Conservation (phyloP, 371 early-diverging fungal genomes). For the Mucor mucedo region DNA sequence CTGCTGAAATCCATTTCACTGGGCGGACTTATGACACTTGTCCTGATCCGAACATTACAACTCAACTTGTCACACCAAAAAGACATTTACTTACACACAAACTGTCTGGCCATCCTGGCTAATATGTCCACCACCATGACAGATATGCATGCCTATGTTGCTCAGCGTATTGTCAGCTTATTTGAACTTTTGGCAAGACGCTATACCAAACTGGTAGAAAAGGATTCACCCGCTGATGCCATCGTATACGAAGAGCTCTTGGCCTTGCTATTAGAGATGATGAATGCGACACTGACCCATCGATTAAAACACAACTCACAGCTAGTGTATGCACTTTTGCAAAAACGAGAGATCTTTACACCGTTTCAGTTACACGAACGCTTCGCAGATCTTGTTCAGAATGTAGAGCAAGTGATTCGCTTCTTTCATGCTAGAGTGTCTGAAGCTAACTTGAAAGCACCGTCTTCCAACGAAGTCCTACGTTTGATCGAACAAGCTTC, state of each 20-base stretch:
- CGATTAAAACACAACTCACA: constrained; percentile 72
- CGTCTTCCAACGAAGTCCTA: constrained; percentile 70
- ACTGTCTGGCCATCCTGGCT: constrained; percentile 67
- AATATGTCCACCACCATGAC: constrained; percentile 69
- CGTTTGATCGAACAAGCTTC: constrained; percentile 69
- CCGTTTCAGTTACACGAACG: constrained; percentile 58
- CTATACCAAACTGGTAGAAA: constrained; percentile 61
- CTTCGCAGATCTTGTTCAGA: constrained; percentile 64
- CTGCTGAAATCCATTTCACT: constrained; percentile 69
- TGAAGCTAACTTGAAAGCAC: constrained; percentile 70
- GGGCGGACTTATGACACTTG: constrained; percentile 67
- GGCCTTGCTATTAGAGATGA: constrained; percentile 69
- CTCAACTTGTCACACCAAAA: constrained; percentile 72
- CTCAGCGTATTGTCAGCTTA: constrained; percentile 72
- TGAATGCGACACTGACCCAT: constrained; percentile 68
- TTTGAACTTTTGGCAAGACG: constrained; percentile 72
- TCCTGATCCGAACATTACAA: constrained; percentile 71
- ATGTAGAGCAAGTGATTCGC: constrained; percentile 68
- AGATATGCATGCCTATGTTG: constrained; percentile 74
- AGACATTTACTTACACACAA: constrained; percentile 76
- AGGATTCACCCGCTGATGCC: constrained; percentile 43
- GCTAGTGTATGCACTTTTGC: constrained; percentile 74
- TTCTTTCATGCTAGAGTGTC: constrained; percentile 67
- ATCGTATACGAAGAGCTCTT: constrained; percentile 73
- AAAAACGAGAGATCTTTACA: constrained; percentile 70